These are phyloP conservation scores for Strobilomyces dryophilus DNA, from an alignment of 768 basidiomycete genomes.

Conservation along the genomic window DNA sequence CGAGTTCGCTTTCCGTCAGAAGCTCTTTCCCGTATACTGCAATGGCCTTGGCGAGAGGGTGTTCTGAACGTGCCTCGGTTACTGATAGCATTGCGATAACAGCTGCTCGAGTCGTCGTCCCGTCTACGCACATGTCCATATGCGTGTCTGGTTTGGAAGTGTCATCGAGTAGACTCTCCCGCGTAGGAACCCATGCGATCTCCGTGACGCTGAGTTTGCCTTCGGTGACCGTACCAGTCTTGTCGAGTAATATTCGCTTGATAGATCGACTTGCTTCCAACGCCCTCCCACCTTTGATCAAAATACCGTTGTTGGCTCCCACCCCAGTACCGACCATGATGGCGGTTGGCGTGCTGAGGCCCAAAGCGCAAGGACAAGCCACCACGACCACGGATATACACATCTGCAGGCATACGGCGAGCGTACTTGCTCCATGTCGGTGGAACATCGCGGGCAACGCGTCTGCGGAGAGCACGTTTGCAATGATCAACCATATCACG, in stretches of 20 bases:
- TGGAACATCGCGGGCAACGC: constrained; percentile 82
- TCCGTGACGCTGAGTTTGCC: constrained; percentile 86
- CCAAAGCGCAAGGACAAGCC: constrained; percentile 96
- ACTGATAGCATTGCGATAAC: constrained; percentile 80
- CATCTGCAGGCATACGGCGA: constrained; percentile 91
- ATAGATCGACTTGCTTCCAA: constrained; percentile 87
- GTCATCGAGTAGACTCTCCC: constrained; percentile 18
- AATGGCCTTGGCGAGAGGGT: constrained; percentile 93
- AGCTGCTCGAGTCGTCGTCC: constrained; percentile 51
- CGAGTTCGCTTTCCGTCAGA: constrained; percentile 37
- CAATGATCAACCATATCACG: constrained; percentile 74
- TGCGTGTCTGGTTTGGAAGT: constrained; percentile 11
- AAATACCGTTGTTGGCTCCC: constrained; percentile 93
- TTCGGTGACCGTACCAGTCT: constrained; percentile 95
- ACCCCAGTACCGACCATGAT: constrained; percentile 99
- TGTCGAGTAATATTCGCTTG: constrained; percentile 84
- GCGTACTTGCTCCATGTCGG: constrained; percentile 73
- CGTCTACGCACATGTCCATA: constrained; percentile 48
- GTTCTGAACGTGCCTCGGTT: constrained; percentile 90
- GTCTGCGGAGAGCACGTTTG: constrained; percentile 50
- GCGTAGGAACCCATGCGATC: constrained; percentile 64
- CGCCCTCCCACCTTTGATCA: constrained; percentile 96
- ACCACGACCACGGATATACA: constrained; percentile 98
- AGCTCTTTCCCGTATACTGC: constrained; percentile 74
- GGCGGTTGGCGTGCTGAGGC: constrained; percentile 93